Evolutionary conservation across 306 rosid genomes (phyloP), one percentile per base, ranked within the genome.

Genomic region (Rubus idaeus): DNA sequence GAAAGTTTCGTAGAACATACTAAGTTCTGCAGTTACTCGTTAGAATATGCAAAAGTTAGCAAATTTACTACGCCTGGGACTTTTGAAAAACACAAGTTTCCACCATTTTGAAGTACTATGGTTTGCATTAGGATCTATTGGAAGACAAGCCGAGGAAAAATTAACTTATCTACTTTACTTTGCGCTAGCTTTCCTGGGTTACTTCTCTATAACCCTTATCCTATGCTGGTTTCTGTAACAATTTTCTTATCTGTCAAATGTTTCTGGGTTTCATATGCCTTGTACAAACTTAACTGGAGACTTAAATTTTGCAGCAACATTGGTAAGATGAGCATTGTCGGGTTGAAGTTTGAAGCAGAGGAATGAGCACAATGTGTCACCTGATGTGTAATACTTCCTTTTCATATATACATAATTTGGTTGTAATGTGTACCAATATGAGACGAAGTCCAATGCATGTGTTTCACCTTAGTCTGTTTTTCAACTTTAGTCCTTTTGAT

Each of bases 241-340:
- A 5, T 26, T 21, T 55, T 44, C 18, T 77, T 11, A n/a, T 23
- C 23, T 79, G 75, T 17, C 75, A 21, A 58, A 11, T 23, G 47
- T 3, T 42, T 42, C 68, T 40, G 53, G 35, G 14, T 49, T 81
- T 72, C 26, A 73, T 66, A 68, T 71, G 56, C 21, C 4, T 70
- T 18, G 4, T 44, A 18, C 26, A n/a, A 58, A 21, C 80, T 55
- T 78, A 8, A 79, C 77, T 46, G 79, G 79, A 76, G 52, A 13
- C 69, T 75, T 26, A 8, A 49, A 78, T 76, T 77, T 14, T 78
- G 88, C 94, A 92, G 98, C 49, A 95, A 95, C 82, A 72, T 90
- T 16, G 98, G 98, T 61, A 88, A 61, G 74, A 95, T 92, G 98
- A 92, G 82, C 72, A 90, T 95, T 47, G 70, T 88, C 8, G 97